Base-by-base conservation (phyloP, 257 asterid genomes). In the Perilla frutescens region DNA sequence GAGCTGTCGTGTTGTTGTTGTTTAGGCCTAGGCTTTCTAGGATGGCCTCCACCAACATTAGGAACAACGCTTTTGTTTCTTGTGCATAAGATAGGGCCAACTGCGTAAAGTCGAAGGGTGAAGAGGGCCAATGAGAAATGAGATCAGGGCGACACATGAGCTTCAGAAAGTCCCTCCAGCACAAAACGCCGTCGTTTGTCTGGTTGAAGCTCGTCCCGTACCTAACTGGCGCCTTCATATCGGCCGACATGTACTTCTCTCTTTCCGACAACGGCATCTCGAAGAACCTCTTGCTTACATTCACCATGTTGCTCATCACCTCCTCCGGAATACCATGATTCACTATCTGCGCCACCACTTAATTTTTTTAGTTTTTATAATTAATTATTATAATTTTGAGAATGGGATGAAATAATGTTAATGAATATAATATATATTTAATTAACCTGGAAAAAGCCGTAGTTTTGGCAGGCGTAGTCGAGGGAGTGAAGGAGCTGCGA, bases 201-300 rank as follows among this genome's bases (percentile, higher is more conserved):
- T 94, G 97, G 71, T 94, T 94, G 79, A 88, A 94, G 78, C 99
- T 94, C 2, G 99, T 94, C 32, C 99, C 99, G 62, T 86, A 94
- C 7, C 99, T 83, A 0, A 91, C 96, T 0, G 93, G 84, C 2
- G 90, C 74, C 36, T 50, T 78, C 77, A 83, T 73, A 40, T 94
- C 96, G 0, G 86, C 51, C 5, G 93, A 79, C 99, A 94, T 94
- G 61, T 88, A 90, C 70, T 88, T 94, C 86, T 90, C 97, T 48
- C 96, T 88, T 40, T 91, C 97, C 4, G 80, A 43, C 0, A 83
- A 60, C 1, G 98, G 94, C 64, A 85, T 84, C 77, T 88, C 92
- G 76, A 93, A 93, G 48, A 93, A 93, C 32, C 79, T 74, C 50
- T 63, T 78, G 8, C 91, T 81, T 57, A 71, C 89, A 13, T 77